Conservation (phyloP, 805 yeast genomes). For the Saturnispora quitensis region DNA sequence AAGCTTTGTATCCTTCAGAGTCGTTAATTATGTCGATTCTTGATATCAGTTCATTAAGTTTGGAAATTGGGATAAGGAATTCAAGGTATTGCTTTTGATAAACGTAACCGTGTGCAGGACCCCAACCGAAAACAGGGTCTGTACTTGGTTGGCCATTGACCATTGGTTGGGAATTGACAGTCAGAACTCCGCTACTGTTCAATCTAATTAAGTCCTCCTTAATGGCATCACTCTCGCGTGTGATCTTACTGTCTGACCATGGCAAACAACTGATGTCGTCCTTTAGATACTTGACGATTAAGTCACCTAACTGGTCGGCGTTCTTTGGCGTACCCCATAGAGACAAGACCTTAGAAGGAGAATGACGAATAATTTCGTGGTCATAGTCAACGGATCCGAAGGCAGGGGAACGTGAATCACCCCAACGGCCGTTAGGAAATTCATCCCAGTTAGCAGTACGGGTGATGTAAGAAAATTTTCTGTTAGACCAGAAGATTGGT, state of each 20-base stretch:
- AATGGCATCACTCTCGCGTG: constrained; percentile 63
- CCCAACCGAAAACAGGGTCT: constrained; percentile 83
- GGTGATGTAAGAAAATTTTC: constrained; percentile 81
- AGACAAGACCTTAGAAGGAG: constrained; percentile 68
- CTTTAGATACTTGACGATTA: constrained; percentile 60
- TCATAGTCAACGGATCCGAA: constrained; percentile 87
- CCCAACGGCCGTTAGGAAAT: constrained; percentile 98
- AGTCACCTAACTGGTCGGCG: constrained; percentile 47
- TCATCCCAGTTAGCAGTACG: constrained; percentile 96
- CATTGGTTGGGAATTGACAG: constrained; percentile 92
- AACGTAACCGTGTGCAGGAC: constrained; percentile 86
- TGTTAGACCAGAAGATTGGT: constrained; percentile 93
- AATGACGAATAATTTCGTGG: constrained; percentile 70
- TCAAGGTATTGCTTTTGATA: constrained; percentile 93
- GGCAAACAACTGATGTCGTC: constrained; percentile 74
- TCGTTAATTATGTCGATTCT: constrained; percentile 39
- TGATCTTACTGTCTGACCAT: constrained; percentile 90
- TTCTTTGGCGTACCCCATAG: constrained; percentile 80
- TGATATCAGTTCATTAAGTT: constrained; percentile 30
- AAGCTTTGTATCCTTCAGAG: constrained; percentile 35
- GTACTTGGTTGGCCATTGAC: constrained; percentile 69
- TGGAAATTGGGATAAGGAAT: constrained; percentile 58
- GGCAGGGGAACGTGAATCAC: constrained; percentile 96
- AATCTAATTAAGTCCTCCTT: constrained; percentile 49
- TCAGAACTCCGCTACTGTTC: constrained; percentile 60